Conservation (phyloP, 106 monocot genomes). For the Cymbidium sinense region DNA sequence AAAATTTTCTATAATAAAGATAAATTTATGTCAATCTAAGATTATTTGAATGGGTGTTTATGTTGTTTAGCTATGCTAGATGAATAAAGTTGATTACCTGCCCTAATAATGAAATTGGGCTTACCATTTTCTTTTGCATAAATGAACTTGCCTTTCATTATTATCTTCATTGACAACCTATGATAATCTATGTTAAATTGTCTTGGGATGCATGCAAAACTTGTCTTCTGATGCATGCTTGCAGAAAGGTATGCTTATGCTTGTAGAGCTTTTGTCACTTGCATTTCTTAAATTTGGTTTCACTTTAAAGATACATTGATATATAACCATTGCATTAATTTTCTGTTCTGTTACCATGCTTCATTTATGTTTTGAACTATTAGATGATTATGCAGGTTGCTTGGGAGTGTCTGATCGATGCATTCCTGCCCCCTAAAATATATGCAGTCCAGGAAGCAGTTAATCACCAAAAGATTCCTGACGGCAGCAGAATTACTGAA, state of each 20-base stretch:
- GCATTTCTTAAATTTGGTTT: neutral
- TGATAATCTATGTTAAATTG: neutral
- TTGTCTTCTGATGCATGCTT: neutral
- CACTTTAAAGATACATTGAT: neutral
- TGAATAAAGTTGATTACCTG: neutral
- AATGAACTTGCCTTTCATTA: too few species aligned
- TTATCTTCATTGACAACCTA: neutral
- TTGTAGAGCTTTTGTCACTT: neutral
- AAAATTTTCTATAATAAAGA: neutral
- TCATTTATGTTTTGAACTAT: neutral
- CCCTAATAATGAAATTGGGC: neutral
- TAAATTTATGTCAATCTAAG: neutral
- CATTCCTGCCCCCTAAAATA: conserved; percentile 21
- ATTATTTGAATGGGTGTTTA: neutral
- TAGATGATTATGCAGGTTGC: conserved; percentile 28
- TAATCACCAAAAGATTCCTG: neutral
- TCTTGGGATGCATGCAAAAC: neutral
- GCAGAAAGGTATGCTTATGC: neutral
- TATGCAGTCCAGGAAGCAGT: neutral
- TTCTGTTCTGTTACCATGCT: neutral
- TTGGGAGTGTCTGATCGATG: conserved; percentile 54
- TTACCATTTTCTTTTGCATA: neutral
- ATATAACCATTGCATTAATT: neutral
- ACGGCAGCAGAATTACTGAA: neutral
- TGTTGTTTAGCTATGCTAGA: neutral